These are phyloP conservation scores for Nadsonia starkeyi-henricii DNA, from an alignment of 1,139 yeast genomes.

Conservation along the genomic window DNA sequence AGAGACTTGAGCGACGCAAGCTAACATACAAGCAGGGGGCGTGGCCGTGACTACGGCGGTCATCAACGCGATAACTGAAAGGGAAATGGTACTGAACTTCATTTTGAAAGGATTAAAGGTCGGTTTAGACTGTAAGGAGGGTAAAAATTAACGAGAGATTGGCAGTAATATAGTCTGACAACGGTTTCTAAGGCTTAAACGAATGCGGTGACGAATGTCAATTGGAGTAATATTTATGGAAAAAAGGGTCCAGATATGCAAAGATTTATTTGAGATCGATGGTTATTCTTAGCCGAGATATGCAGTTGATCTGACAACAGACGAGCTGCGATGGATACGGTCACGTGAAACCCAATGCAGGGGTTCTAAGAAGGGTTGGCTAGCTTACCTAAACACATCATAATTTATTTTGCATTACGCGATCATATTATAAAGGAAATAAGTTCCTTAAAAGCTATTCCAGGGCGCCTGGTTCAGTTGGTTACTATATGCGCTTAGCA, in stretches of 20 bases:
- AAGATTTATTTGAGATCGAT: too few species aligned
- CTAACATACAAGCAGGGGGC: conserved; percentile 72
- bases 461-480: not conserved
- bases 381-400: too few species aligned
- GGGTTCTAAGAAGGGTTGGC: too few species aligned
- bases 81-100: conserved; percentile 2
- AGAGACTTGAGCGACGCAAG: conserved; percentile 66
- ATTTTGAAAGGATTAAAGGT: not conserved
- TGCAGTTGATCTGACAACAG: not conserved
- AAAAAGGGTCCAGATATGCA: too few species aligned
- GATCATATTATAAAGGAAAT: not conserved
- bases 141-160: not conserved
- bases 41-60: conserved; percentile 37
- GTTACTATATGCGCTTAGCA: not conserved
- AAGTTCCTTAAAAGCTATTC: not conserved
- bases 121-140: not conserved
- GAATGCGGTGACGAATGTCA: too few species aligned
- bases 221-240: too few species aligned
- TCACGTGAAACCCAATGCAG: not conserved
- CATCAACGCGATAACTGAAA: conserved; percentile 1
- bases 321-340: not conserved
- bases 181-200: not conserved
- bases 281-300: not conserved
- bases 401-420: not conserved
- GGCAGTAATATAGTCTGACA: not conserved